Evolutionary conservation across 2,329 filamentous ascomycete species (phyloP).

Genomic region (Colletotrichum eremochloae): DNA sequence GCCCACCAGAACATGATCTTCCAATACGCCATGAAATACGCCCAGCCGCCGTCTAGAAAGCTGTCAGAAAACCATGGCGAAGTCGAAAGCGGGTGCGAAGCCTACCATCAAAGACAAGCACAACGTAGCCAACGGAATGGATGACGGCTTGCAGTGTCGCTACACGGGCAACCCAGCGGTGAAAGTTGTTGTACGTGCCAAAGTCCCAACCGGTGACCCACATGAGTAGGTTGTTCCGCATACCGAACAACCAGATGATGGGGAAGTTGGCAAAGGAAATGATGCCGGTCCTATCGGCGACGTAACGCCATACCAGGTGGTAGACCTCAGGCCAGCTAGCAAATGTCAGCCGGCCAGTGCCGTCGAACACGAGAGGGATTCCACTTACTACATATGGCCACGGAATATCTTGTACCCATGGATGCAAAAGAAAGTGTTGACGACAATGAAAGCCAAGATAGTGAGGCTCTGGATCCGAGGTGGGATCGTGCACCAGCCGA

Average conservation of each 20-base stretch:
- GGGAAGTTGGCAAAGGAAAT: slow-evolving; percentile 75
- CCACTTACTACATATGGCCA: slow-evolving; percentile 56
- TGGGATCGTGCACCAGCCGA: slow-evolving; percentile 61
- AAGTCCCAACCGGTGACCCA: slow-evolving; percentile 79
- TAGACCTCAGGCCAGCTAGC: slow-evolving; percentile 51
- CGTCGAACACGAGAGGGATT: neutral
- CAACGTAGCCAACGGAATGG: slow-evolving; percentile 72
- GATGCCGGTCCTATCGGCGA: slow-evolving; percentile 74
- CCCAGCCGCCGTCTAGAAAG: slow-evolving; percentile 55
- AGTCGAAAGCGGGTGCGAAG: neutral
- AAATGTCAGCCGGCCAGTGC: neutral
- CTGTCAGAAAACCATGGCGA: slow-evolving; percentile 24
- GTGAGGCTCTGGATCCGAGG: slow-evolving; percentile 59
- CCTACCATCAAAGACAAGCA: slow-evolving; percentile 57
- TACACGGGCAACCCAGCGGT: slow-evolving; percentile 75
- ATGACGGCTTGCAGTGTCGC: slow-evolving; percentile 72
- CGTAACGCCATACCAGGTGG: slow-evolving; percentile 63
- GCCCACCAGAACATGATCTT: slow-evolving; percentile 63
- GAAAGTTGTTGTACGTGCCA: slow-evolving; percentile 75
- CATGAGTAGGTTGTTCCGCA: slow-evolving; percentile 75
- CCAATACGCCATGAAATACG: slow-evolving; percentile 54
- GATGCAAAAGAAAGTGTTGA: slow-evolving; percentile 55
- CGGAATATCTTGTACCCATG: slow-evolving; percentile 55
- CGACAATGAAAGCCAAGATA: slow-evolving; percentile 52
- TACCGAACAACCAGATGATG: slow-evolving; percentile 75